Conservation (phyloP, 768 basidiomycete species). For the Polyporus arcularius region DNA sequence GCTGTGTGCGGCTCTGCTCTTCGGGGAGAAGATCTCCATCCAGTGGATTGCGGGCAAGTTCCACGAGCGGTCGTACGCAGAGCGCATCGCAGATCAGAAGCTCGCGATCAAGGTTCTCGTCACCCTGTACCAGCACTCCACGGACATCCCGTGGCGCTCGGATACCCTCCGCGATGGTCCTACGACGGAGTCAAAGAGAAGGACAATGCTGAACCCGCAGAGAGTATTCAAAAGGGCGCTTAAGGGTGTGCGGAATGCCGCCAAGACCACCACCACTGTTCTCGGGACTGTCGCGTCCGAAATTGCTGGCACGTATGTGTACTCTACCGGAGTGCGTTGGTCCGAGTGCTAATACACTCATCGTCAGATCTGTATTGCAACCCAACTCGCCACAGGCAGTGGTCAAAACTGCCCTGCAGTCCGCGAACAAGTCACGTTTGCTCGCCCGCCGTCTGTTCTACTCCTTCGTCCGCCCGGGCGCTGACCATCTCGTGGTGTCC, state of each 20-base stretch:
- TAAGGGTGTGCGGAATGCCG: conserved; percentile 68
- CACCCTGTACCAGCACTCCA: conserved; percentile 77
- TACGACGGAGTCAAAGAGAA: conserved; percentile 32
- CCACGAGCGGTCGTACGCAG: conserved; percentile 76
- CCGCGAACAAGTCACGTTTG: conserved; percentile 76
- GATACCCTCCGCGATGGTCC: conserved; percentile 56
- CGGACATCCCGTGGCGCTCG: conserved; percentile 65
- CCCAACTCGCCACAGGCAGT: conserved; percentile 84
- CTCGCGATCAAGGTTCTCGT: conserved; percentile 71
- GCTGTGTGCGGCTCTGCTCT: conserved; percentile 66
- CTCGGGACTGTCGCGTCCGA: conserved; percentile 64
- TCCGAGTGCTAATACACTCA: not conserved
- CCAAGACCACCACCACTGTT: conserved; percentile 80
- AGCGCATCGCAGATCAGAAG: conserved; percentile 83
- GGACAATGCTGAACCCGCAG: conserved; percentile 50
- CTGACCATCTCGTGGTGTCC: conserved; percentile 58
- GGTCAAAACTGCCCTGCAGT: conserved; percentile 77
- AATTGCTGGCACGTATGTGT: conserved; percentile 50
- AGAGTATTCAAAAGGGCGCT: conserved; percentile 69
- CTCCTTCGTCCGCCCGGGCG: conserved; percentile 68
- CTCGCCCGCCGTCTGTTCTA: conserved; percentile 86
- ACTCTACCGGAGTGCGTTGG: too few species aligned
- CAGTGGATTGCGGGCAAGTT: conserved; percentile 86
- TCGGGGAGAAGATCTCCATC: conserved; percentile 83
- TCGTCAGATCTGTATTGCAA: conserved; percentile 69